Evolutionary conservation across 495 filamentous ascomycete genomes (phyloP).

Genomic region (Ascobolus immersus): DNA sequence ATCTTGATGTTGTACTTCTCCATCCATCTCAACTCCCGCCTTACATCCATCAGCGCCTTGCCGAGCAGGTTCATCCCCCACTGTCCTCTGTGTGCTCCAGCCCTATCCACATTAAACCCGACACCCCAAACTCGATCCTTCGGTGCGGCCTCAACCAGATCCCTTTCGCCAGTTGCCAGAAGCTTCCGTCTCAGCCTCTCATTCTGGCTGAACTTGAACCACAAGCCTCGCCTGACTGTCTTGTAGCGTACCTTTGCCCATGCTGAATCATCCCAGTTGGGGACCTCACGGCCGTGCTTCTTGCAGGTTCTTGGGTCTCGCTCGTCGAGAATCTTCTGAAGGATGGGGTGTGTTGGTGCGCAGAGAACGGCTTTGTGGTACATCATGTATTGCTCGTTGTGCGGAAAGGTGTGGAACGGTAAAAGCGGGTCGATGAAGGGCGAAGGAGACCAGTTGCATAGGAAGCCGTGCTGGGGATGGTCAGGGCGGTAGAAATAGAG

Average conservation of each 20-base stretch:
- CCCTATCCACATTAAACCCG: too few species aligned
- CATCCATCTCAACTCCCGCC: too few species aligned
- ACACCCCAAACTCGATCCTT: constrained; percentile 42
- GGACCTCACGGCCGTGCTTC: constrained; percentile 29
- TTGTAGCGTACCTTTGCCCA: constrained; percentile 28
- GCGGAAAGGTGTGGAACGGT: neutral
- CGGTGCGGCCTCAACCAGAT: constrained; percentile 39
- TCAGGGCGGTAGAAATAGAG: too few species aligned
- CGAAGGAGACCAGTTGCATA: constrained; percentile 19
- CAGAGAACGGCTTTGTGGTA: constrained; percentile 35
- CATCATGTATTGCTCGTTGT: constrained; percentile 29
- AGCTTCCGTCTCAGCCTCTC: constrained; percentile 22
- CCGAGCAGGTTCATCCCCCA: constrained; percentile 50
- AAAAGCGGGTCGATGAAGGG: constrained; percentile 16
- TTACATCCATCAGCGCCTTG: constrained; percentile 20
- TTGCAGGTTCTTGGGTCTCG: constrained; percentile 22
- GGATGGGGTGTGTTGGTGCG: constrained; percentile 16
- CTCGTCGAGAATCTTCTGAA: constrained; percentile 22
- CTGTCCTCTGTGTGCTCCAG: constrained; percentile 20
- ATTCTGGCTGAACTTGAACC: constrained; percentile 29
- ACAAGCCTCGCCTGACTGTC: constrained; percentile 35
- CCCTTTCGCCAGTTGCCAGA: constrained; percentile 29
- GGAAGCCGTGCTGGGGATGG: too few species aligned
- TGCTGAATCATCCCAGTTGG: constrained; percentile 24
- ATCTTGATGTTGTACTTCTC: too few species aligned